Percentiles rank a stretch among this genome's conserved stretches.
Evolutionary conservation across 441 rosid species (phyloP).

Genomic region (Flueggea neowawraea): DNA sequence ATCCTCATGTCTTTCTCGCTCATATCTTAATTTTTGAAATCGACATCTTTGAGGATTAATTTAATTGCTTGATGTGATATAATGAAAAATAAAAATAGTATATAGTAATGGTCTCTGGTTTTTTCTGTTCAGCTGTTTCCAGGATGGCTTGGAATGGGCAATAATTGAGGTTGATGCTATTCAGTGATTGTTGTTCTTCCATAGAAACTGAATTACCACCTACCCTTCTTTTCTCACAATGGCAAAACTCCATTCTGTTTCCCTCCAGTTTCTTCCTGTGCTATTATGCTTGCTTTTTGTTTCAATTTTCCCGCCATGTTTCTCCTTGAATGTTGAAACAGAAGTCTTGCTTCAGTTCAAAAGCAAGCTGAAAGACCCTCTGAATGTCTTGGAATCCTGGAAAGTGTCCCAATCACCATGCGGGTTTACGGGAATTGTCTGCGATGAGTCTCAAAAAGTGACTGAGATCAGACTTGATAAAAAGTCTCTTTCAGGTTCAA

Average conservation of each 20-base stretch:
- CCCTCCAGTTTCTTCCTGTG: too few species aligned
- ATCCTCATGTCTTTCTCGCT: background rate
- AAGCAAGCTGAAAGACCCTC: conserved; percentile 55
- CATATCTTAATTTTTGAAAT: too few species aligned
- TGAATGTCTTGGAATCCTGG: conserved; percentile 60
- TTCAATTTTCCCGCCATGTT: conserved; percentile 34
- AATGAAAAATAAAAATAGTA: too few species aligned
- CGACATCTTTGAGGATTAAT: too few species aligned
- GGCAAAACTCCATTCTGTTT: background rate
- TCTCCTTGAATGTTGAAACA: conserved; percentile 36
- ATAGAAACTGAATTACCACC: background rate
- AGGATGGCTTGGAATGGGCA: background rate
- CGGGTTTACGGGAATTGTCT: conserved; percentile 50
- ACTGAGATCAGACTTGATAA: conserved; percentile 43
- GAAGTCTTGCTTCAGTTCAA: conserved; percentile 70
- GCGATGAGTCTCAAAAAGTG: conserved; percentile 49
- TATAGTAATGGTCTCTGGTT: background rate
- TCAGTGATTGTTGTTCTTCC: background rate
- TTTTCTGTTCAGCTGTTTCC: background rate
- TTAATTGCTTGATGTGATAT: too few species aligned
- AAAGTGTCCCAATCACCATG: conserved; percentile 59
- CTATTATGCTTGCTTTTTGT: conserved; percentile 16
- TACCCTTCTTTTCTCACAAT: background rate
- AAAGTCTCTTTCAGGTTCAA: conserved; percentile 52
- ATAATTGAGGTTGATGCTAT: background rate